These are phyloP conservation scores for Talaromyces stipitatus DNA, from an alignment of 495 filamentous ascomycete species.

Conservation along the genomic window DNA sequence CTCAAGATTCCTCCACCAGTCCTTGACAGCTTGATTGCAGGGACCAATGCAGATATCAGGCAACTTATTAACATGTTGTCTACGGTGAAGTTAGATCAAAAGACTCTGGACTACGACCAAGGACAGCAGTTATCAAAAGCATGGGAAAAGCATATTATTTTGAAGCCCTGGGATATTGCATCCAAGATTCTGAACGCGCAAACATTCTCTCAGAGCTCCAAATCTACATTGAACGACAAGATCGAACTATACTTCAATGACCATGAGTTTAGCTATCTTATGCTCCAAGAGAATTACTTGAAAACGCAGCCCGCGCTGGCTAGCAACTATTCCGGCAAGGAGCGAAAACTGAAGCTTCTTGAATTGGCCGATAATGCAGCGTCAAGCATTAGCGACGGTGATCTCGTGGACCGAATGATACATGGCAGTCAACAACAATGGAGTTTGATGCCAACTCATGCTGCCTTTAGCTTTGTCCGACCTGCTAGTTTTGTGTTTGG, in stretches of 20 bases:
- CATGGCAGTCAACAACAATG: conserved; percentile 97
- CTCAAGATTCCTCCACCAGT: conserved; percentile 78
- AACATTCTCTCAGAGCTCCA: conserved; percentile 75
- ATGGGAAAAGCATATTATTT: conserved; percentile 94
- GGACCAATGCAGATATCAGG: conserved; percentile 88
- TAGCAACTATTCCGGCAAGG: conserved; percentile 48
- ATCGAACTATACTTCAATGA: conserved; percentile 99
- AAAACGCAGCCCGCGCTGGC: conserved; percentile 65
- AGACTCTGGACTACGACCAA: conserved; percentile 69
- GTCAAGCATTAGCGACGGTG: conserved; percentile 92
- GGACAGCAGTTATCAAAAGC: conserved; percentile 89
- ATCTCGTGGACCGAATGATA: conserved; percentile 96
- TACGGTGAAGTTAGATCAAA: conserved; percentile 79
- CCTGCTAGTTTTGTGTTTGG: conserved; percentile 89
- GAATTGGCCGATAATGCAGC: conserved; percentile 83
- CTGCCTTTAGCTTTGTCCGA: conserved; percentile 89
- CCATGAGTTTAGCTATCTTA: conserved; percentile 90
- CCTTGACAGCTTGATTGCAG: conserved; percentile 92
- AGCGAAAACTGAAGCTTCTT: conserved; percentile 68
- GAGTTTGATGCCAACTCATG: conserved; percentile 95
- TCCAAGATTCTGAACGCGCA: conserved; percentile 83
- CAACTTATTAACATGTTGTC: conserved; percentile 99
- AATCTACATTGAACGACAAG: conserved; percentile 87
- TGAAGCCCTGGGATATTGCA: conserved; percentile 98
- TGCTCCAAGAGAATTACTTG: conserved; percentile 98